Evolutionary conservation across 352 stramenopile species (phyloP).

Genomic region (Bremia lactucae): DNA sequence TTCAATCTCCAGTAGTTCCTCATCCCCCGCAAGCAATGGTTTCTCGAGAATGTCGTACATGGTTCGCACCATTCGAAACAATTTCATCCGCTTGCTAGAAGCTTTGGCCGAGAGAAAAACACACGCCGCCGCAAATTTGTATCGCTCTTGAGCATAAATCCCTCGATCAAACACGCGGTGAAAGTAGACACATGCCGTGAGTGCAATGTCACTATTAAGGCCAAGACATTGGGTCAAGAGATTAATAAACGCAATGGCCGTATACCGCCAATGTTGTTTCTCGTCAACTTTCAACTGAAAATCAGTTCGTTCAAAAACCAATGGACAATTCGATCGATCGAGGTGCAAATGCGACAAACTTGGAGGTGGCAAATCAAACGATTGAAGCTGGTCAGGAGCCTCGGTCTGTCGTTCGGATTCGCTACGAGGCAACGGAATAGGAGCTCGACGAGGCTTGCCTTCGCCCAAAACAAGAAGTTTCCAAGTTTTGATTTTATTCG

Average conservation of each 20-base stretch:
- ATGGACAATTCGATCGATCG: conserved; percentile 62
- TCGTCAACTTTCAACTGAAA: conserved; percentile 51
- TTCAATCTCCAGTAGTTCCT: conserved; percentile 81
- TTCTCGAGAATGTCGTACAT: conserved; percentile 81
- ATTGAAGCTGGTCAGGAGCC: conserved; percentile 56
- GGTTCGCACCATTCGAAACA: conserved; percentile 73
- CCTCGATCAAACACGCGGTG: conserved; percentile 72
- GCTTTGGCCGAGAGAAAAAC: conserved; percentile 78
- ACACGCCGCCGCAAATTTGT: conserved; percentile 73
- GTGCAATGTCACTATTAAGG: conserved; percentile 52
- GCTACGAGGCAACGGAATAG: conserved; percentile 39
- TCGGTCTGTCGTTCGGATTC: conserved; percentile 59
- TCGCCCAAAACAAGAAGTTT: conserved; percentile 66
- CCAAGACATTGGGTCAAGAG: conserved; percentile 56
- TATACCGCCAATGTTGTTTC: conserved; percentile 80
- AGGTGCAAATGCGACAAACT: conserved; percentile 37
- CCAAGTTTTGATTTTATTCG: conserved; percentile 68
- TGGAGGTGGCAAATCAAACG: conserved; percentile 52
- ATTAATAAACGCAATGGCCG: conserved; percentile 72
- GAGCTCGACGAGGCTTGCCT: conserved; percentile 43
- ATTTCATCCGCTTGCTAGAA: conserved; percentile 80
- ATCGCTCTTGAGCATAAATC: conserved; percentile 69
- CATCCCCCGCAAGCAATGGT: conserved; percentile 53
- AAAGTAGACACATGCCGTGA: conserved; percentile 71
- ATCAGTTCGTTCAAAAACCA: conserved; percentile 53